Conservation (phyloP, 805 yeast genomes). For the Candida takata region DNA sequence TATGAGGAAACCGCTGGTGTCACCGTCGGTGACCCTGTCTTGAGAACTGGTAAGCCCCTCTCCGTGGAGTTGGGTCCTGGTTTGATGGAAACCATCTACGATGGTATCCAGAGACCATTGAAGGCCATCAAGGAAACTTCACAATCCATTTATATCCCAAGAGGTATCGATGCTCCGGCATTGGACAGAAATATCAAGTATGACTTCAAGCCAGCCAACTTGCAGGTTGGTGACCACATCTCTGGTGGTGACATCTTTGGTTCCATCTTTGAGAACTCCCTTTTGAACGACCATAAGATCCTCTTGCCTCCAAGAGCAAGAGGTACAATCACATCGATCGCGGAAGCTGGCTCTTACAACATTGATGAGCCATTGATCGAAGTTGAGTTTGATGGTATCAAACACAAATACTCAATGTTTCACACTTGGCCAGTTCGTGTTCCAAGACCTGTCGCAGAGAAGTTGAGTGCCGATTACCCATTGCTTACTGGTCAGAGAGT, state of each 20-base stretch:
- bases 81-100: conserved; percentile 97
- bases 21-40: conserved; percentile 97
- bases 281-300: conserved; percentile 87
- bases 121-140: conserved; percentile 84
- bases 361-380: conserved; percentile 88
- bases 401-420: conserved; percentile 79
- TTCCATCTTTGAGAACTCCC: conserved; percentile 86
- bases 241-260: conserved; percentile 98
- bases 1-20: conserved; percentile 99
- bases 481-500: conserved; percentile 98
- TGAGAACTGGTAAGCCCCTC: conserved; percentile 97
- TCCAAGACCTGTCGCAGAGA: conserved; percentile 97
- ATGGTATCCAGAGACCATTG: conserved; percentile 98
- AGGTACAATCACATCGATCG: conserved; percentile 90
- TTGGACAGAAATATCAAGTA: conserved; percentile 73
- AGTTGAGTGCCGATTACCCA: conserved; percentile 89
- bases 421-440: conserved; percentile 99
- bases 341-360: conserved; percentile 83
- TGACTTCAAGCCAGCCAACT: conserved; percentile 74
- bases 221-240: conserved; percentile 93
- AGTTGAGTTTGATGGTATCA: conserved; percentile 90
- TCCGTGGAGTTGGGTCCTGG: conserved; percentile 99
- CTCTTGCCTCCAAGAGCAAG: conserved; percentile 96
- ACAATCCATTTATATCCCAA: conserved; percentile 93
- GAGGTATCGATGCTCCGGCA: conserved; percentile 98